A percentile compares a stretch with the other conserved stretches of the same genome.
Evolutionary conservation across 2,329 filamentous ascomycete species (phyloP).

Genomic region (Fusarium sp.): DNA sequence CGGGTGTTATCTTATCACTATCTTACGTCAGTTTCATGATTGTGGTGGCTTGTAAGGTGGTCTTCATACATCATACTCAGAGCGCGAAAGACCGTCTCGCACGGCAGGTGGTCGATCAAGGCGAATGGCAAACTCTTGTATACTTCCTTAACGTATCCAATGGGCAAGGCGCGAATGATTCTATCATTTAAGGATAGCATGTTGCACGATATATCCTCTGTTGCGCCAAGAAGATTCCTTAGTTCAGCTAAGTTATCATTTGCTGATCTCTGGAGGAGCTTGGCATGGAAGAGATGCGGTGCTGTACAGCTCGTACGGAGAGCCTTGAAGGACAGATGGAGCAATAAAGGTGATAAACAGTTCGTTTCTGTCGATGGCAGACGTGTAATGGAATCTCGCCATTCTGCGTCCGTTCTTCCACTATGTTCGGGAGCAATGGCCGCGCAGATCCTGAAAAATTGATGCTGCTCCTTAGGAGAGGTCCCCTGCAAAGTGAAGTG

Average conservation of each 20-base stretch:
- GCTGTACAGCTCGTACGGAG: neutral
- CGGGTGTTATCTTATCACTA: neutral
- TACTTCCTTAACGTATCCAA: neutral
- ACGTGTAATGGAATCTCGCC: neutral
- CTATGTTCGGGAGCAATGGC: neutral
- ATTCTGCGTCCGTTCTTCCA: neutral
- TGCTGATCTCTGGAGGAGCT: neutral
- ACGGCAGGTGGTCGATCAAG: constrained; percentile 9
- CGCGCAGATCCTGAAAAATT: neutral
- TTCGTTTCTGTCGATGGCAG: neutral
- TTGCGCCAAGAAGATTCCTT: neutral
- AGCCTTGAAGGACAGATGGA: neutral
- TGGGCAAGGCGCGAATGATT: neutral
- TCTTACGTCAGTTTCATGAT: neutral
- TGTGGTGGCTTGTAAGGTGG: neutral
- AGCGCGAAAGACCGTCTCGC: neutral
- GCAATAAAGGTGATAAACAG: neutral
- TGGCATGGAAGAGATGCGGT: neutral
- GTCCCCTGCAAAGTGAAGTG: neutral
- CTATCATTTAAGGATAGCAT: neutral
- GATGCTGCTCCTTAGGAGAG: neutral
- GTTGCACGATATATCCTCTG: neutral
- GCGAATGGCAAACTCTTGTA: neutral
- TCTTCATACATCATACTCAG: constrained; percentile 1
- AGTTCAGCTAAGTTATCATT: constrained; percentile 8